phyloP scores from a whole-genome alignment of 2,329 filamentous ascomycete species.

The Stachybotrys echinatus region DNA sequence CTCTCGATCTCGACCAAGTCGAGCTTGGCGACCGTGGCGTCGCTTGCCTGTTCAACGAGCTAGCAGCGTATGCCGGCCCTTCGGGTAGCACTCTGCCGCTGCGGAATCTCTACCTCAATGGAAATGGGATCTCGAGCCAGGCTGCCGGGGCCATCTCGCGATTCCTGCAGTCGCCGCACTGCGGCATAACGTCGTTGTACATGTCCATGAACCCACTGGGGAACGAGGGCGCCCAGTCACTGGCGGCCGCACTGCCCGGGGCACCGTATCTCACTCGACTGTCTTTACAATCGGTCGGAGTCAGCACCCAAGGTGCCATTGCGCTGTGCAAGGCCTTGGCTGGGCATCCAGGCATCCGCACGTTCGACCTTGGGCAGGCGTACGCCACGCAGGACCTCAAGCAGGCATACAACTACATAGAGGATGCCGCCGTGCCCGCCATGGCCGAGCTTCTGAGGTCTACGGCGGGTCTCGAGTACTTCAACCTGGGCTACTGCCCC shows the following conservation, averaged over 20 bases:
- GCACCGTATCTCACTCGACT: conserved; percentile 28
- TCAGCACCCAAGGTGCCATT: conserved; percentile 31
- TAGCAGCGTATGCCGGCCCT: conserved; percentile 22
- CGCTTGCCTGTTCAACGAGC: conserved; percentile 32
- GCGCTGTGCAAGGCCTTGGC: conserved; percentile 30
- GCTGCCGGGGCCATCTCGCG: conserved; percentile 22
- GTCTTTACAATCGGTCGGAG: conserved; percentile 37
- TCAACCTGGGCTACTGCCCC: conserved; percentile 35
- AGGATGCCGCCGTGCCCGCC: conserved; percentile 26
- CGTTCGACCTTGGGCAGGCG: conserved; percentile 38
- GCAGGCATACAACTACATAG: conserved; percentile 42
- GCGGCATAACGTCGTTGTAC: conserved; percentile 28
- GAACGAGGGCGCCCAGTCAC: conserved; percentile 20
- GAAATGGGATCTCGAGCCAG: conserved; percentile 24
- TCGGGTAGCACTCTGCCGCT: conserved; percentile 23
- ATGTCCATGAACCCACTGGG: conserved; percentile 32
- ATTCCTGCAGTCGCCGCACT: conserved; percentile 26
- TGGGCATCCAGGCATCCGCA: conserved; percentile 26
- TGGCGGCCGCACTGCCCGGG: conserved; percentile 23
- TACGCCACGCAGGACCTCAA: conserved; percentile 40
- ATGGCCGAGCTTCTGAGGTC: conserved; percentile 27
- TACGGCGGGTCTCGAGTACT: conserved; percentile 27
- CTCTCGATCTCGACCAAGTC: conserved; percentile 49
- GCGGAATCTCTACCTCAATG: conserved; percentile 30
- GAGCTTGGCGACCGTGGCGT: conserved; percentile 43